A percentile compares a stretch with the other conserved stretches of the same genome.
phyloP scores from a whole-genome alignment of 202 grass and related monocot genomes.

The Schoenoplectus triqueter region DNA sequence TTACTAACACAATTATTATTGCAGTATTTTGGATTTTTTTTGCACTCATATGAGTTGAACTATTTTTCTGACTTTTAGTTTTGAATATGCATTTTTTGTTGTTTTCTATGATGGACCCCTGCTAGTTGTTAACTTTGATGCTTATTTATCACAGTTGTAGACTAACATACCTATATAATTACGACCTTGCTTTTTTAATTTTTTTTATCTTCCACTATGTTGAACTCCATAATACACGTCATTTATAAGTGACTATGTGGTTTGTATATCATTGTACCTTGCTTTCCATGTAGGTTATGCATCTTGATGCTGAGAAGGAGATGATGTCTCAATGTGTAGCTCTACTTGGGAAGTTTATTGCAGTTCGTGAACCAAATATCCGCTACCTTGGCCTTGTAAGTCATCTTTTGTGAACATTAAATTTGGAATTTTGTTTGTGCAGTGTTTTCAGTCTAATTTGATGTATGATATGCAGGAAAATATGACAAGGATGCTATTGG shows the following conservation, averaged over 20 bases:
- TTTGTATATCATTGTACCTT: neutral
- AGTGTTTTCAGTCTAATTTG: constrained; percentile 26
- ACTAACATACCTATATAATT: constrained; percentile 9
- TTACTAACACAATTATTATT: neutral
- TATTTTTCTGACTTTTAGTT: neutral
- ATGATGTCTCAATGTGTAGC: constrained; percentile 99
- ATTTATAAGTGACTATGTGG: constrained; percentile 2
- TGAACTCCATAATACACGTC: neutral
- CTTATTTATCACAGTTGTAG: constrained; percentile 9
- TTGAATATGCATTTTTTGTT: constrained; percentile 24
- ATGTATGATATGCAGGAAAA: constrained; percentile 71
- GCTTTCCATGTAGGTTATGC: constrained; percentile 71
- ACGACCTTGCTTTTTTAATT: neutral
- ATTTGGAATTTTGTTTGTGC: constrained; percentile 38
- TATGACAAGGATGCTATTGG: constrained; percentile 96
- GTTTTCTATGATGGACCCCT: neutral
- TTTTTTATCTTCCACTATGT: neutral
- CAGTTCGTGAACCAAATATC: constrained; percentile 98
- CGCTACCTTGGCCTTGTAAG: constrained; percentile 98
- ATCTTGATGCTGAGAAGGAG: constrained; percentile 99
- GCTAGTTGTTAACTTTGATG: constrained; percentile 10
- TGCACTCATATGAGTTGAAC: neutral
- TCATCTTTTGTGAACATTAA: constrained; percentile 36
- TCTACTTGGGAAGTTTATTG: constrained; percentile 99
- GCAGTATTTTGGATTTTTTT: neutral